These are phyloP conservation scores for Bipolaris zeicola DNA, from an alignment of 2,329 filamentous ascomycete species.

Conservation along the genomic window DNA sequence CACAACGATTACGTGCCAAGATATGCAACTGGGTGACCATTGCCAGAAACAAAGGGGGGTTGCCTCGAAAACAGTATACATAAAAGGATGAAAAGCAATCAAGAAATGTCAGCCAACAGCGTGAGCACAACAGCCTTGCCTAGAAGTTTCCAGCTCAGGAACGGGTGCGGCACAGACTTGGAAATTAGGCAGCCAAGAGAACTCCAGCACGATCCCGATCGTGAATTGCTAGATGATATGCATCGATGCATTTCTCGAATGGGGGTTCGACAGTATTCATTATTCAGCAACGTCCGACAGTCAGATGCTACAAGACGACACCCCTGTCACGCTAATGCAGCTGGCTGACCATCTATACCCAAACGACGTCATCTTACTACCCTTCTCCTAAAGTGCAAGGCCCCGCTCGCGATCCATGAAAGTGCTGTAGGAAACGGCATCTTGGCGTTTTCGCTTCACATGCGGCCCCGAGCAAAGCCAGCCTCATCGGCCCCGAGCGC, in stretches of 20 bases:
- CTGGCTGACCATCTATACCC: background rate
- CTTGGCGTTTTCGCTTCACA: background rate
- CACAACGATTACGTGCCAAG: background rate
- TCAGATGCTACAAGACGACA: background rate
- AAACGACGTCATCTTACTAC: background rate
- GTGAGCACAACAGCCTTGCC: background rate
- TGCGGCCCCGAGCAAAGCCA: background rate
- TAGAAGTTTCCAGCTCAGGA: background rate
- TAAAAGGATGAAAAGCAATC: background rate
- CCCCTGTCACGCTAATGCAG: background rate
- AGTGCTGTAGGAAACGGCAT: background rate
- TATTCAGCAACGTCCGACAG: background rate
- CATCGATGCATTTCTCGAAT: background rate
- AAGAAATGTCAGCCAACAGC: background rate
- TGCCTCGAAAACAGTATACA: background rate
- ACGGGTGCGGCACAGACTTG: too few relatives aligned
- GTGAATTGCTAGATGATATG: background rate
- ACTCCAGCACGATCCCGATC: background rate
- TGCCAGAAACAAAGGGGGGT: background rate
- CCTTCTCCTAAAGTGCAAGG: background rate
- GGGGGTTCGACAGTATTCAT: background rate
- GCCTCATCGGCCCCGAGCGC: background rate
- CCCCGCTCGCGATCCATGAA: background rate
- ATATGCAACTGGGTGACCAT: conserved; percentile 2
- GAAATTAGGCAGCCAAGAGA: background rate